phyloP scores from a whole-genome alignment of 2,329 filamentous ascomycete genomes.

The Trichoderma hamatum region DNA sequence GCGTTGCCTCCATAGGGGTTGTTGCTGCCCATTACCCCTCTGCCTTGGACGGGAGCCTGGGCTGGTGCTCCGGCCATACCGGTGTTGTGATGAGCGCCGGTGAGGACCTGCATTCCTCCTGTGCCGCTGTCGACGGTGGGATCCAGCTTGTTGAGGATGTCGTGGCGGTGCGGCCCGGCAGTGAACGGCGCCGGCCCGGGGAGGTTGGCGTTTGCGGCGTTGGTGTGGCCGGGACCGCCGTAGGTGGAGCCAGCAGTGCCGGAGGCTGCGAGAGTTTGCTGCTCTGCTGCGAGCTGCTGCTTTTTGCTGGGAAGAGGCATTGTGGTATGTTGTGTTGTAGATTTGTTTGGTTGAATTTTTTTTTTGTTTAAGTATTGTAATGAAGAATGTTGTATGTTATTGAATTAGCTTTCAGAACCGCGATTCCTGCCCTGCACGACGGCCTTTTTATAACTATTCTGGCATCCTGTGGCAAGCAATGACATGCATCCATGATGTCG shows the following conservation, averaged over 20 bases:
- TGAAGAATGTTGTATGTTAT: not conserved
- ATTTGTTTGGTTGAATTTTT: not conserved
- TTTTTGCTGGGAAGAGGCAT: constrained; percentile 21
- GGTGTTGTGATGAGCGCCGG: not conserved
- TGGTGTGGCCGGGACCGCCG: not conserved
- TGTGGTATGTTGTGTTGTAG: not conserved
- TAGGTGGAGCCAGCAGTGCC: not conserved
- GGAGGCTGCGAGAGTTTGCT: constrained; percentile 14
- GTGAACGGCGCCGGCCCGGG: constrained; percentile 29
- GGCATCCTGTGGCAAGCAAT: not conserved
- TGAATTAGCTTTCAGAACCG: not conserved
- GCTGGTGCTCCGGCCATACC: not conserved
- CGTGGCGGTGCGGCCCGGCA: constrained; percentile 28
- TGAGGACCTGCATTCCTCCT: constrained; percentile 24
- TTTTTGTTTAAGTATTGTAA: not conserved
- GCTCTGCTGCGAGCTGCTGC: constrained; percentile 7
- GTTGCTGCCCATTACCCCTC: constrained; percentile 12
- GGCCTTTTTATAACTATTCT: not conserved
- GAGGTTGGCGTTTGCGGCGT: constrained; percentile 12
- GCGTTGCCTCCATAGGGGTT: constrained; percentile 44
- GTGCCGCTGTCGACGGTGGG: constrained; percentile 28
- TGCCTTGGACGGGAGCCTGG: not conserved
- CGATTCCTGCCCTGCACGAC: too few relatives aligned
- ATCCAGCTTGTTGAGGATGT: constrained; percentile 29
- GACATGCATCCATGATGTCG: constrained; percentile 14